Evolutionary conservation across 163 green algal species (phyloP).

Genomic region (Prototheca cutis): DNA sequence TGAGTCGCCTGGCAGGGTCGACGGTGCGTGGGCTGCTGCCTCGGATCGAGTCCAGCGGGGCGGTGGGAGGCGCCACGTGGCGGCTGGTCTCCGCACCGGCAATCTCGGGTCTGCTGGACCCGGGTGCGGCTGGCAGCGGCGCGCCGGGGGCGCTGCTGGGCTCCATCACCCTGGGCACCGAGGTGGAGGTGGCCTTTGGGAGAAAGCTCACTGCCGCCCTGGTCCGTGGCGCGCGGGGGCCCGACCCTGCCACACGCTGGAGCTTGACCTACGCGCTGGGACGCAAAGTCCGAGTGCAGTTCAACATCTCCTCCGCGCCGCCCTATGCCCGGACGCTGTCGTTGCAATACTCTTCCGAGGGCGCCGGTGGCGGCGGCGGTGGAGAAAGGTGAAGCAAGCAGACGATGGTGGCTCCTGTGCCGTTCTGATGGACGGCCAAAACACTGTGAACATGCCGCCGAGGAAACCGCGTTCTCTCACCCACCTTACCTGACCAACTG

Average conservation of each 20-base stretch:
- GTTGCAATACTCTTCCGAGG: slow-evolving; percentile 54
- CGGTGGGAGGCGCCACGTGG: slow-evolving; percentile 46
- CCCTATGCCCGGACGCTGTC: slow-evolving; percentile 48
- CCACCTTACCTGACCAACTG: no score
- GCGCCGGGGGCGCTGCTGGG: slow-evolving; percentile 56
- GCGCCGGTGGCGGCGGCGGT: slow-evolving; percentile 1
- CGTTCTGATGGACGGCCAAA: no score
- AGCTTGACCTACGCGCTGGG: slow-evolving; percentile 78
- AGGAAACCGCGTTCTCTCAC: no score
- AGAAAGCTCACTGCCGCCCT: slow-evolving; percentile 63
- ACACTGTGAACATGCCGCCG: no score
- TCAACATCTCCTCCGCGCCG: slow-evolving; percentile 40
- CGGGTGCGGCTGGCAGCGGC: slow-evolving; percentile 21
- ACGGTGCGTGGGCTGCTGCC: slow-evolving; percentile 83
- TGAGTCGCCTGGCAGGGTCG: slow-evolving; percentile 69
- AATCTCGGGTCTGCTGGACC: slow-evolving; percentile 32
- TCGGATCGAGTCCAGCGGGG: slow-evolving; percentile 82
- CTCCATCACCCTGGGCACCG: slow-evolving; percentile 72
- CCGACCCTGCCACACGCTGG: slow-evolving; percentile 66
- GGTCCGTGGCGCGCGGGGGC: slow-evolving; percentile 64
- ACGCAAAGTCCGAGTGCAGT: slow-evolving; percentile 67
- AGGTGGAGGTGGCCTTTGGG: slow-evolving; percentile 82
- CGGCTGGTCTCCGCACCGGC: slow-evolving; percentile 76
- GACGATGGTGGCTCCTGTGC: no score
- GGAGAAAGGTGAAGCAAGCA: no score